These are phyloP conservation scores for Polytrichum commune DNA, from an alignment of 225 moss, liverwort and hornwort genomes.

Conservation along the genomic window DNA sequence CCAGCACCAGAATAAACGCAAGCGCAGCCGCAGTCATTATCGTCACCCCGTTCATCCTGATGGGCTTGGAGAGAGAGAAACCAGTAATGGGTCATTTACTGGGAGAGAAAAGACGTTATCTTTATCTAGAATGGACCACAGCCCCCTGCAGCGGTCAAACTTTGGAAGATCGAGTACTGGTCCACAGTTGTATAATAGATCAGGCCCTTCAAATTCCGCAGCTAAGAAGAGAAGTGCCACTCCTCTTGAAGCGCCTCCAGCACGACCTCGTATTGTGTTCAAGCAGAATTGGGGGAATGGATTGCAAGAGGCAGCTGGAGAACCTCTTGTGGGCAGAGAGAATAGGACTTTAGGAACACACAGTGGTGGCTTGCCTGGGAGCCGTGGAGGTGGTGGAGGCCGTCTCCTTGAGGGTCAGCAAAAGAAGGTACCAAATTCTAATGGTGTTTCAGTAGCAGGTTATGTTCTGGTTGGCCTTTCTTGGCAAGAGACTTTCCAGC, in stretches of 20 bases:
- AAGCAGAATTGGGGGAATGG: constrained; percentile 85
- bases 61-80: constrained; percentile 57
- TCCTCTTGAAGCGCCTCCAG: constrained; percentile 52
- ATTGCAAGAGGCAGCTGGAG: constrained; percentile 73
- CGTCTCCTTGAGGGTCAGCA: constrained; percentile 84
- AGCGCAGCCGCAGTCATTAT: constrained; percentile 81
- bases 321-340: constrained; percentile 41
- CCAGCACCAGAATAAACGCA: constrained; percentile 86
- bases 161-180: constrained; percentile 45
- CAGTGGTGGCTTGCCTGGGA: constrained; percentile 53
- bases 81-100: constrained; percentile 45
- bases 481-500: background rate
- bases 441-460: constrained; percentile 1
- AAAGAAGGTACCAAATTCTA: constrained; percentile 37
- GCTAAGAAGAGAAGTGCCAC: constrained; percentile 59
- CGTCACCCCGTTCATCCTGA: constrained; percentile 64
- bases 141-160: constrained; percentile 47
- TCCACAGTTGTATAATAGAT: constrained; percentile 49
- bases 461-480: background rate
- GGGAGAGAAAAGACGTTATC: constrained; percentile 35
- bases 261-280: constrained; percentile 76
- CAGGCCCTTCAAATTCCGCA: constrained; percentile 64
- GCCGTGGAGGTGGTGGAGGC: constrained; percentile 64
- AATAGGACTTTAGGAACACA: constrained; percentile 37
- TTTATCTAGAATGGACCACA: constrained; percentile 45